phyloP scores from a whole-genome alignment of 2,329 filamentous ascomycete genomes.

The Colletotrichum gloeosporioides region DNA sequence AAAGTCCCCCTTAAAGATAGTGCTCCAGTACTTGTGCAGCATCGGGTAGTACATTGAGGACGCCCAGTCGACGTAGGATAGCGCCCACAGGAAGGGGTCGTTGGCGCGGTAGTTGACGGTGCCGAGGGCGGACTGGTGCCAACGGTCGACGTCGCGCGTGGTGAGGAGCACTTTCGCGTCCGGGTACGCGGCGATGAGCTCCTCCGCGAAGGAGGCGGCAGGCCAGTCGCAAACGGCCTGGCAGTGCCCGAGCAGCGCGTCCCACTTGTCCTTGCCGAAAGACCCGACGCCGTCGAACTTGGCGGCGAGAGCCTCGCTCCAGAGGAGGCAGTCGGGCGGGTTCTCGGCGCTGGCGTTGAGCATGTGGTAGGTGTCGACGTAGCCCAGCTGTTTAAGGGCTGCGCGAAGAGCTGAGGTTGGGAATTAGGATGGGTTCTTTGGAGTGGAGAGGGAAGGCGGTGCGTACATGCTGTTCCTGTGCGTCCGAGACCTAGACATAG shows the following conservation, averaged over 20 bases:
- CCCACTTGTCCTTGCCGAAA: conserved; percentile 33
- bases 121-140: conserved; percentile 25
- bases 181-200: conserved; percentile 35
- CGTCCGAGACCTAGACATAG: conserved; percentile 72
- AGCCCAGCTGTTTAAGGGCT: conserved; percentile 18
- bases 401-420: conserved; percentile 38
- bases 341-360: conserved; percentile 10
- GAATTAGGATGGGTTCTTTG: background rate
- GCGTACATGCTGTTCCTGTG: conserved; percentile 70
- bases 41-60: conserved; percentile 73
- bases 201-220: conserved; percentile 17
- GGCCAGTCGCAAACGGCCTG: conserved; percentile 30
- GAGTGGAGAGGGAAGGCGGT: conserved; percentile 33
- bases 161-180: conserved; percentile 38
- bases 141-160: conserved; percentile 33
- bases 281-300: conserved; percentile 37
- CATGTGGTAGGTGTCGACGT: conserved; percentile 19
- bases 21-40: conserved; percentile 72
- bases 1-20: conserved; percentile 73
- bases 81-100: conserved; percentile 3
- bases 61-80: conserved; percentile 59
- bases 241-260: conserved; percentile 32
- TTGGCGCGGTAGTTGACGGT: conserved; percentile 34
- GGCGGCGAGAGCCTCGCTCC: conserved; percentile 71
- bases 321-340: conserved; percentile 57